phyloP scores from a whole-genome alignment of 768 basidiomycete genomes.

The Dentipellis sp. region DNA sequence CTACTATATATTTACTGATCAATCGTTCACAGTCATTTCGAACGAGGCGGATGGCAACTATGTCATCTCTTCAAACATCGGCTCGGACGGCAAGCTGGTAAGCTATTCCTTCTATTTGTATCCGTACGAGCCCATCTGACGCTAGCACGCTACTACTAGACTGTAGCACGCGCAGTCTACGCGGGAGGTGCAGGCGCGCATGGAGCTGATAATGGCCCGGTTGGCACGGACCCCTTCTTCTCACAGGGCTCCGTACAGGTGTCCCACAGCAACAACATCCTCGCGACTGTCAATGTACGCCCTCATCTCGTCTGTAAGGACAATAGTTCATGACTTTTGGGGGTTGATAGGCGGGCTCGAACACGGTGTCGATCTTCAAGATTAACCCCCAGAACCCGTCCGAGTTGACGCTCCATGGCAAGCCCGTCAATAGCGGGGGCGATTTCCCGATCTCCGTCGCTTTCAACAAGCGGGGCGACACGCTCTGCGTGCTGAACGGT shows the following conservation, averaged over 20 bases:
- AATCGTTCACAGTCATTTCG: constrained; percentile 31
- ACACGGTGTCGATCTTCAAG: constrained; percentile 17
- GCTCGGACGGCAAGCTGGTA: constrained; percentile 32
- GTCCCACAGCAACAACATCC: constrained; percentile 11
- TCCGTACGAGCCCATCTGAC: neutral
- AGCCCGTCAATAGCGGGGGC: constrained; percentile 13
- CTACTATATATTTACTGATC: too few relatives aligned
- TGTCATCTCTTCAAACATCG: constrained; percentile 33
- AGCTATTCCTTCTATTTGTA: neutral
- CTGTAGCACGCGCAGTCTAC: constrained; percentile 11
- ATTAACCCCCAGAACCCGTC: constrained; percentile 16
- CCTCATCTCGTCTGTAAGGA: neutral
- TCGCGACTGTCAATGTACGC: constrained; percentile 18
- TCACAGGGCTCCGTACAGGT: constrained; percentile 21
- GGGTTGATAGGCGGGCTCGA: constrained; percentile 13
- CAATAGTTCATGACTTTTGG: neutral
- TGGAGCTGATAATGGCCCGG: constrained; percentile 8
- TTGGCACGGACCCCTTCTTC: constrained; percentile 21
- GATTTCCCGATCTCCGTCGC: constrained; percentile 18
- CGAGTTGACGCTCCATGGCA: constrained; percentile 14
- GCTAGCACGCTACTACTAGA: constrained; percentile 1
- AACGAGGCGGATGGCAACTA: constrained; percentile 40
- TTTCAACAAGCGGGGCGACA: constrained; percentile 6
- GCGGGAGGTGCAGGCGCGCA: constrained; percentile 17
- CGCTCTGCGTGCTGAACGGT: constrained; percentile 16